Conservation (phyloP, 2,329 filamentous ascomycete genomes). For the Xylaria hypoxylon region DNA sequence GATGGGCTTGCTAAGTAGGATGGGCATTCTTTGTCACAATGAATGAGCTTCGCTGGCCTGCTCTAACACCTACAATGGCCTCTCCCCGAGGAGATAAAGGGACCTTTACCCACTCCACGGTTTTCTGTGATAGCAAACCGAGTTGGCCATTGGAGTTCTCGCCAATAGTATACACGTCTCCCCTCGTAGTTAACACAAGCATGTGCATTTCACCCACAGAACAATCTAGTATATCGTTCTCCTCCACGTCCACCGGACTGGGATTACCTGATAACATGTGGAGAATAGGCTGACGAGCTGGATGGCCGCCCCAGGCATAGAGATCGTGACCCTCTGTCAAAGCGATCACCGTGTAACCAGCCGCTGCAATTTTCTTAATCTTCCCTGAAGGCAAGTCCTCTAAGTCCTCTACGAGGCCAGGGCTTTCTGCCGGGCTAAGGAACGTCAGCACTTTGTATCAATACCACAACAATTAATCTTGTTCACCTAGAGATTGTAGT, state of each 20-base stretch:
- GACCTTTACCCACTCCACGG: conserved; percentile 54
- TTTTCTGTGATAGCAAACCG: conserved; percentile 55
- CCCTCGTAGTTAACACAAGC: conserved; percentile 63
- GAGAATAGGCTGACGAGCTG: conserved; percentile 51
- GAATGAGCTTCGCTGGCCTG: conserved; percentile 64
- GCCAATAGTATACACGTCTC: conserved; percentile 66
- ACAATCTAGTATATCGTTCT: conserved; percentile 66
- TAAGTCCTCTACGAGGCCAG: conserved; percentile 62
- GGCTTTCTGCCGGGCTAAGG: conserved; percentile 59
- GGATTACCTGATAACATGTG: conserved; percentile 52
- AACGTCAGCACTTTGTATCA: conserved; percentile 30
- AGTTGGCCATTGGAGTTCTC: conserved; percentile 70
- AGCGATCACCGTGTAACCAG: conserved; percentile 69
- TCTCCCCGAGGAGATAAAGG: conserved; percentile 48
- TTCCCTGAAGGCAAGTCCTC: conserved; percentile 62
- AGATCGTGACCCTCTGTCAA: conserved; percentile 68
- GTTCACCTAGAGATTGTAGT: conserved; percentile 53
- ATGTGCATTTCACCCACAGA: conserved; percentile 69
- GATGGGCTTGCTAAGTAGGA: conserved; percentile 48
- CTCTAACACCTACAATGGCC: conserved; percentile 57
- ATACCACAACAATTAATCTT: background rate
- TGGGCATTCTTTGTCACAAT: conserved; percentile 54
- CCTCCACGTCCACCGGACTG: conserved; percentile 60
- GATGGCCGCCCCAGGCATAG: conserved; percentile 71
- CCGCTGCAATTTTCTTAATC: conserved; percentile 65